phyloP scores from a whole-genome alignment of 2,329 filamentous ascomycete species.

The Pseudonectria foliicola region DNA sequence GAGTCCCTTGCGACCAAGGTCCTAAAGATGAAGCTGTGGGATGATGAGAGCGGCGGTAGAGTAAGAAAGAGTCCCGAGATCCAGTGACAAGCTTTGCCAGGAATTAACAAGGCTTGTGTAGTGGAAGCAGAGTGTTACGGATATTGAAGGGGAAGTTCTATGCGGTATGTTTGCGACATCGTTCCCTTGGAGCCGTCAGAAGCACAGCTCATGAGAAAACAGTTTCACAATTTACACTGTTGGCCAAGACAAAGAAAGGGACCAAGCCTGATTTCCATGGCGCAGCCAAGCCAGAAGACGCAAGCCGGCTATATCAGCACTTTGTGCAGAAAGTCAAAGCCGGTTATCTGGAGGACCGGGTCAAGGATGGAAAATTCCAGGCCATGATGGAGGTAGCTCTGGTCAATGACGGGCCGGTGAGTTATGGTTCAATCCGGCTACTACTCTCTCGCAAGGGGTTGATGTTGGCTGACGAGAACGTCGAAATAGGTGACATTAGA shows the following conservation, averaged over 20 bases:
- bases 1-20: slow-evolving; percentile 79
- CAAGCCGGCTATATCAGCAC: slow-evolving; percentile 72
- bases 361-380: slow-evolving; percentile 95
- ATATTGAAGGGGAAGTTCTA: slow-evolving; percentile 87
- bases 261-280: slow-evolving; percentile 93
- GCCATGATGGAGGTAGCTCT: slow-evolving; percentile 98
- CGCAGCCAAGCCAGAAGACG: slow-evolving; percentile 70
- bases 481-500: slow-evolving; percentile 19
- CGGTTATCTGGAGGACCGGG: slow-evolving; percentile 63
- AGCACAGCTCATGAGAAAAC: slow-evolving; percentile 6
- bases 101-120: slow-evolving; percentile 28
- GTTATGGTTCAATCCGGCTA: slow-evolving; percentile 11
- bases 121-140: slow-evolving; percentile 88
- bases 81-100: slow-evolving; percentile 12
- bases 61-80: slow-evolving; percentile 34
- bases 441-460: neutral
- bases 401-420: slow-evolving; percentile 74
- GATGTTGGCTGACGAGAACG: neutral
- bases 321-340: slow-evolving; percentile 73
- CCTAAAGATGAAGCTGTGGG: slow-evolving; percentile 86
- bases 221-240: slow-evolving; percentile 96
- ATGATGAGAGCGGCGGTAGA: slow-evolving; percentile 64
- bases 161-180: slow-evolving; percentile 68
- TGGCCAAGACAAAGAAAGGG: slow-evolving; percentile 91
- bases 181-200: no score